These are phyloP conservation scores for Tulasnella sp. DNA, from an alignment of 768 basidiomycete genomes.

Conservation along the genomic window DNA sequence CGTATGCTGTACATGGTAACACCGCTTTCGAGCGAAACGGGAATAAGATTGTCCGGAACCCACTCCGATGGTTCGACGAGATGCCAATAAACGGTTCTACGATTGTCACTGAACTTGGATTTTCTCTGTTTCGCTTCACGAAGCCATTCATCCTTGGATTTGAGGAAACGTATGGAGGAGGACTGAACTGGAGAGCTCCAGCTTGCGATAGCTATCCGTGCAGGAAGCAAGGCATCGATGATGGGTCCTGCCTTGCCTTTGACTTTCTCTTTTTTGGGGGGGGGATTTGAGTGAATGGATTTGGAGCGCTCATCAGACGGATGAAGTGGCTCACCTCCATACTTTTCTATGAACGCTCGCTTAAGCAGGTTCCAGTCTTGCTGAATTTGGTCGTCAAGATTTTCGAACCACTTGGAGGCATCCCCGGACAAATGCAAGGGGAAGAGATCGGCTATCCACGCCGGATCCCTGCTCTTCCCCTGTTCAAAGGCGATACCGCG, in stretches of 20 bases:
- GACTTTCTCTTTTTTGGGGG: neutral
- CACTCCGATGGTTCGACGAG: neutral
- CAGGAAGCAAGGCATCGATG: neutral
- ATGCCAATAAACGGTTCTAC: neutral
- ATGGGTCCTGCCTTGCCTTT: neutral
- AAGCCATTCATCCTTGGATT: neutral
- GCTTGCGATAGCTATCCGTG: neutral
- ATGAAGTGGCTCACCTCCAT: neutral
- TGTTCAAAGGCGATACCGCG: neutral
- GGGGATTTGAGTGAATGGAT: too few species aligned
- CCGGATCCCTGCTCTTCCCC: neutral
- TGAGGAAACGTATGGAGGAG: neutral
- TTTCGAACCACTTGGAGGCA: neutral
- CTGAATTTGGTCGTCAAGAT: neutral
- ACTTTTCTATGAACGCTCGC: neutral
- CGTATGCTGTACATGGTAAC: neutral
- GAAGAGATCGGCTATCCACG: neutral
- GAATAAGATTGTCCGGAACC: neutral
- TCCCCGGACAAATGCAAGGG: neutral
- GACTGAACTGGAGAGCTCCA: neutral
- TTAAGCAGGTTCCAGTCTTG: neutral
- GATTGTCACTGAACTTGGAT: neutral
- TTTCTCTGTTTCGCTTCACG: neutral
- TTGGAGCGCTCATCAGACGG: too few species aligned
- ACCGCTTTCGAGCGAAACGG: neutral